Percentiles rank a stretch among this genome's conserved stretches.
Conservation (phyloP, 2,329 filamentous ascomycete species). For the Zymoseptoria crescenta region DNA sequence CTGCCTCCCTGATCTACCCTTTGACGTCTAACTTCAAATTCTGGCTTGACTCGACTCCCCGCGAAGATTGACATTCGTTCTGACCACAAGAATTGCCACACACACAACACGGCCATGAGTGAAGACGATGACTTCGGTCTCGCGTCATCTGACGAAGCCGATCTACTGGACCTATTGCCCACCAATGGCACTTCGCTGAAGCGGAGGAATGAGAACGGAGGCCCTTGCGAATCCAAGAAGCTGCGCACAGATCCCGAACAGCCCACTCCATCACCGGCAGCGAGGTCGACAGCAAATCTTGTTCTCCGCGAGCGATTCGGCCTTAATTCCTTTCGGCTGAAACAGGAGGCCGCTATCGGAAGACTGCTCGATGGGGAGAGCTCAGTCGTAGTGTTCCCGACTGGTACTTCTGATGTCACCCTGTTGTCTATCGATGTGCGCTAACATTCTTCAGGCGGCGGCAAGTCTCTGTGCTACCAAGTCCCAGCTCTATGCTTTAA, state of each 20-base stretch:
- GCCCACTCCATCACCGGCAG: background rate
- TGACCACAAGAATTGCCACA: too few species aligned
- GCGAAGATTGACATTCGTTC: too few species aligned
- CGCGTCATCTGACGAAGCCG: conserved; percentile 19
- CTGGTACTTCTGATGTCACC: conserved; percentile 12
- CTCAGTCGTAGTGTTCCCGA: conserved; percentile 38
- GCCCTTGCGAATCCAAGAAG: conserved; percentile 5
- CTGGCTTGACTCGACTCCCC: background rate
- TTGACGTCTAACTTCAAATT: background rate
- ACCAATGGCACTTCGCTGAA: conserved; percentile 4
- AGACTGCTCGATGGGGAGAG: conserved; percentile 38
- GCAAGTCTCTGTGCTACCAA: conserved; percentile 39
- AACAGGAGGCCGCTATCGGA: conserved; percentile 40
- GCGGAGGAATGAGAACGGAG: conserved; percentile 8
- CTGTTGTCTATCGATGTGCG: background rate
- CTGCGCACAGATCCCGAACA: background rate
- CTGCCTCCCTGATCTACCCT: too few species aligned
- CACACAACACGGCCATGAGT: background rate
- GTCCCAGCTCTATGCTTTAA: conserved; percentile 39
- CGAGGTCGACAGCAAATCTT: conserved; percentile 21
- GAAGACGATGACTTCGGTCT: conserved; percentile 23
- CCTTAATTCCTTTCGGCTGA: conserved; percentile 36
- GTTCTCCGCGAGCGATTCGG: conserved; percentile 37
- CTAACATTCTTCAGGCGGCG: conserved; percentile 24
- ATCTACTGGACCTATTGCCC: conserved; percentile 16